Conservation (phyloP, 441 rosid genomes). For the Bruguiera hainesii region DNA sequence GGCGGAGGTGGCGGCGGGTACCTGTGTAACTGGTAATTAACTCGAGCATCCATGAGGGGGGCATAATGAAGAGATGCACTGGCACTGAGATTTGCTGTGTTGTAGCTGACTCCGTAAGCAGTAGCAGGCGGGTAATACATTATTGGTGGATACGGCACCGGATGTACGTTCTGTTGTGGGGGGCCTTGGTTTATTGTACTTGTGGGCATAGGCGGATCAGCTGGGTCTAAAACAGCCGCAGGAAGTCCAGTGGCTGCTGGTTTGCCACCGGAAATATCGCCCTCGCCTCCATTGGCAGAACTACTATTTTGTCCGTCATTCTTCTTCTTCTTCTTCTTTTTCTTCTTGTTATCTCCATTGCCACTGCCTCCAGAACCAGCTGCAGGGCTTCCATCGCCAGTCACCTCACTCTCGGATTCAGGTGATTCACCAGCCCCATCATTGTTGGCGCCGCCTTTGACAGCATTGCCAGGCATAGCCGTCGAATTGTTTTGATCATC, state of each 20-base stretch:
- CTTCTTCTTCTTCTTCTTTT: constrained; percentile 51
- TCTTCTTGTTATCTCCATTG: constrained; percentile 21
- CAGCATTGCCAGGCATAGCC: constrained; percentile 12
- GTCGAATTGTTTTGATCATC: constrained; percentile 15
- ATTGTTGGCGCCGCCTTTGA: constrained; percentile 13
- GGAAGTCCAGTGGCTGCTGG: constrained; percentile 8
- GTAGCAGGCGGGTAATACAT: constrained; percentile 34
- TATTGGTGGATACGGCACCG: constrained; percentile 10
- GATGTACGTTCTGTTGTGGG: constrained; percentile 23
- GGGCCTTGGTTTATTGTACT: constrained; percentile 10
- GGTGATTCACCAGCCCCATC: constrained; percentile 19
- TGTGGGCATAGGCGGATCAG: constrained; percentile 19
- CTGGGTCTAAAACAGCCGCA: constrained; percentile 8
- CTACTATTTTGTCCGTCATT: constrained; percentile 32
- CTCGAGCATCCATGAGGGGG: constrained; percentile 25
- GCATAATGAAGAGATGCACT: constrained; percentile 30
- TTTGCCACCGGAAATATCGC: constrained; percentile 16
- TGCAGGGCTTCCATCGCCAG: not conserved
- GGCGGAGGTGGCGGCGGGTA: constrained; percentile 31
- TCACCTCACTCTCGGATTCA: constrained; percentile 19
- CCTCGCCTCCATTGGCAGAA: constrained; percentile 13
- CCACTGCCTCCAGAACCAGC: constrained; percentile 7
- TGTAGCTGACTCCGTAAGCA: constrained; percentile 39
- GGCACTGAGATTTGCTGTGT: constrained; percentile 29
- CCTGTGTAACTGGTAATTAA: constrained; percentile 13